phyloP scores from a whole-genome alignment of 768 basidiomycete genomes.

The Filobasidium floriforme region DNA sequence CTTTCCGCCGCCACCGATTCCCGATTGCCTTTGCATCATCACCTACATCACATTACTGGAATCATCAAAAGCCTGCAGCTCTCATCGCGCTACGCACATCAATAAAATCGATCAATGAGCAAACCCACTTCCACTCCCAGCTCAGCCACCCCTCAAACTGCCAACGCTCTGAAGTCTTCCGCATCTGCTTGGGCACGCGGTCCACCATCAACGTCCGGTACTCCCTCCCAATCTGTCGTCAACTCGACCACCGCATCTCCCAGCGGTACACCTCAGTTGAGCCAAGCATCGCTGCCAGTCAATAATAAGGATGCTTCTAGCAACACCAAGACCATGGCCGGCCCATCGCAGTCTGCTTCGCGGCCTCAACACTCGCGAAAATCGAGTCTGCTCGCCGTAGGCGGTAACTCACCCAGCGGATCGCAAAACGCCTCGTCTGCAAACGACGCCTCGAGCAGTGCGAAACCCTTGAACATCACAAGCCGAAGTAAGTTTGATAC shows the following conservation, averaged over 20 bases:
- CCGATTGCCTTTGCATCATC: background rate
- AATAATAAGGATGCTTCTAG: constrained; percentile 16
- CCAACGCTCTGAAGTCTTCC: constrained; percentile 25
- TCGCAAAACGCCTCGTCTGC: background rate
- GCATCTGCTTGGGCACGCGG: constrained; percentile 82
- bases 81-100: background rate
- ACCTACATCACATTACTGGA: background rate
- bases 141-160: constrained; percentile 57
- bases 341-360: constrained; percentile 5
- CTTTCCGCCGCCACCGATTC: background rate
- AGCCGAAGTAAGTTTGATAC: background rate
- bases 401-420: background rate
- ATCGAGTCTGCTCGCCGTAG: constrained; percentile 4
- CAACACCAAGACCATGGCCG: constrained; percentile 17
- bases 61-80: background rate
- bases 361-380: constrained; percentile 3
- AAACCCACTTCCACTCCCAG: constrained; percentile 69
- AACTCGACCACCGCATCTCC: constrained; percentile 49
- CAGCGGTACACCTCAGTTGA: constrained; percentile 49
- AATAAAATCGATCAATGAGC: constrained; percentile 60
- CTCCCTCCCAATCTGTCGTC: constrained; percentile 67
- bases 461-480: constrained; percentile 1
- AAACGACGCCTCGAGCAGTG: background rate
- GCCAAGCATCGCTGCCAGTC: constrained; percentile 41
- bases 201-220: constrained; percentile 61